A percentile compares a stretch with the other conserved stretches of the same genome.
These are phyloP conservation scores for Lavandula angustifolia DNA, from an alignment of 257 asterid species.

Conservation along the genomic window DNA sequence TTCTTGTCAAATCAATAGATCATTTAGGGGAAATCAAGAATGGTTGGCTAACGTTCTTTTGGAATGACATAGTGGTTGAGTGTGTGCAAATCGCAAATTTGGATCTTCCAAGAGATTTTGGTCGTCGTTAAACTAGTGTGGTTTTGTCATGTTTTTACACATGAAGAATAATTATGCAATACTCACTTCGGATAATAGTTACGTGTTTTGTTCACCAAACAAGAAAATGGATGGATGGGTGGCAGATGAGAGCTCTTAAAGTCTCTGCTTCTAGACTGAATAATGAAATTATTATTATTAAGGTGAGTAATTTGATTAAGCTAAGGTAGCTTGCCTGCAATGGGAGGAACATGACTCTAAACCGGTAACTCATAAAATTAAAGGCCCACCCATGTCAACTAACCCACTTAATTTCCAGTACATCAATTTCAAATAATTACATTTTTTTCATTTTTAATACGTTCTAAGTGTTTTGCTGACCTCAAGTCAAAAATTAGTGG, in stretches of 20 bases:
- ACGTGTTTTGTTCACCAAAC: too few species aligned
- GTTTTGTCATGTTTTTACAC: too few species aligned
- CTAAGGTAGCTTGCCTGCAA: slow-evolving; percentile 21
- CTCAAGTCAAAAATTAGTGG: background rate
- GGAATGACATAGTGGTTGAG: too few species aligned
- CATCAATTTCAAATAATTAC: background rate
- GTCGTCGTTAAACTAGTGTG: too few species aligned
- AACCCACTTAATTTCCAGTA: background rate
- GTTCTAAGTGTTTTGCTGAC: background rate
- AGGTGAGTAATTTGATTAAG: slow-evolving; percentile 11
- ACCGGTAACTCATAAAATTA: background rate
- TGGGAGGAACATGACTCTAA: slow-evolving; percentile 12
- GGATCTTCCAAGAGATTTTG: too few species aligned
- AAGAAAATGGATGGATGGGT: background rate
- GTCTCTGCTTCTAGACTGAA: background rate
- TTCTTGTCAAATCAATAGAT: too few species aligned
- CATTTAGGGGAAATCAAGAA: too few species aligned
- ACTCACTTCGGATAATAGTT: too few species aligned
- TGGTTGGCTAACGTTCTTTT: too few species aligned
- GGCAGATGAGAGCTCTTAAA: slow-evolving; percentile 17
- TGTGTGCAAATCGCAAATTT: too few species aligned
- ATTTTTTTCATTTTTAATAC: background rate
- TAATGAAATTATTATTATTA: background rate
- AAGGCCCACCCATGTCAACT: slow-evolving; percentile 7
- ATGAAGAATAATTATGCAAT: too few species aligned